Evolutionary conservation across 176 grass and related monocot species (phyloP).

Genomic region (Paspalum notatum): DNA sequence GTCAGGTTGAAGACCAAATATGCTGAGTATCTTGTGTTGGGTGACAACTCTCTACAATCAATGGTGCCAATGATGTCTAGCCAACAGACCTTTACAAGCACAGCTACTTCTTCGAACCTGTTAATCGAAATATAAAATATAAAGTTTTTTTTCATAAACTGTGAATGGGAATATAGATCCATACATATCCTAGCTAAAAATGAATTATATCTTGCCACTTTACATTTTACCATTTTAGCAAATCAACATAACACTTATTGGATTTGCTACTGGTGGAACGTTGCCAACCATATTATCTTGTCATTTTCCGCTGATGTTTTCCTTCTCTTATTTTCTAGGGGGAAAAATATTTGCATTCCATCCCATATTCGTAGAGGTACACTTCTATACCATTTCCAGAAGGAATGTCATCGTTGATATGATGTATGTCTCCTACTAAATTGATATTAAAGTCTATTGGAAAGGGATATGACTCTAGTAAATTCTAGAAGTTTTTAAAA

Average conservation of each 20-base stretch:
- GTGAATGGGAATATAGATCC: neutral
- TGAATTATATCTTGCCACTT: neutral
- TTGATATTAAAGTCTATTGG: too few species aligned
- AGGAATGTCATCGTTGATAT: too few species aligned
- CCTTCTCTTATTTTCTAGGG: neutral
- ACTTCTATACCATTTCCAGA: neutral
- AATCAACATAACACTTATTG: too few species aligned
- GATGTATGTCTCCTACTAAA: too few species aligned
- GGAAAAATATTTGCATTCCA: too few species aligned
- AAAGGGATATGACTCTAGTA: too few species aligned
- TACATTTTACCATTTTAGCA: neutral
- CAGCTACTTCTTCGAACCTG: conserved; percentile 44
- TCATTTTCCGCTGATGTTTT: too few species aligned
- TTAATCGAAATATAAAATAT: neutral
- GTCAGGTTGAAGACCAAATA: conserved; percentile 44
- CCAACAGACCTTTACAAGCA: conserved; percentile 45
- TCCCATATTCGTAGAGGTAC: neutral
- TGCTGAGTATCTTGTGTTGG: conserved; percentile 32
- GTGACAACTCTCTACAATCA: conserved; percentile 28
- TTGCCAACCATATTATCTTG: neutral
- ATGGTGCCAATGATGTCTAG: conserved; percentile 44
- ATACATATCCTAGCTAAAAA: neutral
- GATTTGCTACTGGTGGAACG: too few species aligned
- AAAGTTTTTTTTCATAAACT: neutral
- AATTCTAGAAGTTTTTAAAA: too few species aligned